Percentiles rank a stretch among this genome's conserved stretches.
phyloP scores from a whole-genome alignment of 345 rosid species.

The Syzygium aqueum region DNA sequence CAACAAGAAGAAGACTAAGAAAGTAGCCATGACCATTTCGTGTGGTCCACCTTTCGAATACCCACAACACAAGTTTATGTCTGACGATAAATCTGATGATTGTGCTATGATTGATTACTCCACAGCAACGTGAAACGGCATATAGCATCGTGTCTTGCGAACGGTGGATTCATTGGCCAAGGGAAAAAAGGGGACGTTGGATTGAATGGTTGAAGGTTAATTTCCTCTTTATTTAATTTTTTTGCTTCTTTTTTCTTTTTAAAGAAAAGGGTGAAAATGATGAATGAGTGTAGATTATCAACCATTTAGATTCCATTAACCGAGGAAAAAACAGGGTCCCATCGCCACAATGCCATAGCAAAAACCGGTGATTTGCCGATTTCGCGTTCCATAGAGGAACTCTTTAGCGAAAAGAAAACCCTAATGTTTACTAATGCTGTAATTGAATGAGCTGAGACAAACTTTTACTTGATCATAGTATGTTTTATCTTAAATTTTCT shows the following conservation, averaged over 20 bases:
- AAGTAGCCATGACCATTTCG: slow-evolving; percentile 6
- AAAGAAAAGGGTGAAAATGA: background rate
- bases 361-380: background rate
- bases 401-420: background rate
- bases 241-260: background rate
- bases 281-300: background rate
- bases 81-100: background rate
- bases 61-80: background rate
- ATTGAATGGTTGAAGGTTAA: background rate
- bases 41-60: slow-evolving; percentile 16
- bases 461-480: background rate
- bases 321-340: background rate
- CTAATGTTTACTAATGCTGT: background rate
- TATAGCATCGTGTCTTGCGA: background rate
- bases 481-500: background rate
- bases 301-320: background rate
- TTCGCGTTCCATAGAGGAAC: background rate
- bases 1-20: background rate
- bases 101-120: slow-evolving; percentile 16
- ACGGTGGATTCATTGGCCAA: background rate
- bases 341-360: background rate
- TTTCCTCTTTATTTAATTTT: background rate
- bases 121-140: background rate
- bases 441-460: background rate
- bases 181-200: background rate